Conservation (phyloP, 208 protist genomes). For the Leptomonas seymouri region DNA sequence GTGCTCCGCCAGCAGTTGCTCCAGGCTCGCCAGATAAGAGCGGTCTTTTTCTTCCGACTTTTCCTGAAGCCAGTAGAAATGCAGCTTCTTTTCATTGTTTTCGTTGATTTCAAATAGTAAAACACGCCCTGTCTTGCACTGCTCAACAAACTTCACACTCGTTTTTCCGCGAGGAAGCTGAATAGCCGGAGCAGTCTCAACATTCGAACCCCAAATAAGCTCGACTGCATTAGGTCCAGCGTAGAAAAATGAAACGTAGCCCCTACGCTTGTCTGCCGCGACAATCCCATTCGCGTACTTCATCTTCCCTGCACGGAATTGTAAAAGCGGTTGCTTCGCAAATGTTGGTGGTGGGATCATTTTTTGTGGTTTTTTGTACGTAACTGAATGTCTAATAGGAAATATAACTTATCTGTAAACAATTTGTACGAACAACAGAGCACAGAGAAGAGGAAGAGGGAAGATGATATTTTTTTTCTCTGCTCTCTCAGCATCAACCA, state of each 20-base stretch:
- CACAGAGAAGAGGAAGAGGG: not conserved
- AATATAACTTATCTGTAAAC: not conserved
- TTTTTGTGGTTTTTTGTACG: not conserved
- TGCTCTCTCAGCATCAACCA: too few species aligned
- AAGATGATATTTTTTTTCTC: not conserved
- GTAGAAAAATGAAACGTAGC: conserved; percentile 61
- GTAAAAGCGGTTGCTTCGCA: conserved; percentile 34
- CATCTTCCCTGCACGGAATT: conserved; percentile 78
- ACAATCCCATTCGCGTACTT: conserved; percentile 67
- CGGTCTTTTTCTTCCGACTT: conserved; percentile 73
- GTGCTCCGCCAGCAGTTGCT: conserved; percentile 41
- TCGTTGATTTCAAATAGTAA: conserved; percentile 61
- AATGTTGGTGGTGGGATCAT: conserved; percentile 40
- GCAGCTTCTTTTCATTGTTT: conserved; percentile 21
- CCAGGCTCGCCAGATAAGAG: conserved; percentile 47
- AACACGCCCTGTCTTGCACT: conserved; percentile 79
- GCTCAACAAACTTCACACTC: conserved; percentile 48
- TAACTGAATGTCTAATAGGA: not conserved
- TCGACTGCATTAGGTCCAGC: conserved; percentile 34
- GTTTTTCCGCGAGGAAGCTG: conserved; percentile 33
- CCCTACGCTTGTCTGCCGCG: conserved; percentile 47
- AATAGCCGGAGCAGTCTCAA: conserved; percentile 20
- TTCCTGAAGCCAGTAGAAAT: conserved; percentile 90
- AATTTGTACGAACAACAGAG: not conserved
- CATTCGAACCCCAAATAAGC: conserved; percentile 51